phyloP scores from a whole-genome alignment of 2,329 filamentous ascomycete species.

The Colletotrichum graminicola region DNA sequence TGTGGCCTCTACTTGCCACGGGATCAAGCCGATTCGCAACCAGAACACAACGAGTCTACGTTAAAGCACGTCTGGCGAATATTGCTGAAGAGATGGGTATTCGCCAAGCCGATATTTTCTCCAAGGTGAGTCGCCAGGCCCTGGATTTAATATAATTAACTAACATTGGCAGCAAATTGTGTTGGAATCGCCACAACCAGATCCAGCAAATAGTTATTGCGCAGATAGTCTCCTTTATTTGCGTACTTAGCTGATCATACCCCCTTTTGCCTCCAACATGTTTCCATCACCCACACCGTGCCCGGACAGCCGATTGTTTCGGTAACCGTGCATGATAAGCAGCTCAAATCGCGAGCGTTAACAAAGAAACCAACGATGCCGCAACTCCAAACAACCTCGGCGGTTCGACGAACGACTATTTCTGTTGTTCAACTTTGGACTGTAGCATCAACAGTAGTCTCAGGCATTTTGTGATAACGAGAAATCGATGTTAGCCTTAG shows the following conservation, averaged over 20 bases:
- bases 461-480: conserved; percentile 47
- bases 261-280: conserved; percentile 8
- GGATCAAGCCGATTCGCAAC: conserved; percentile 44
- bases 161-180: conserved; percentile 32
- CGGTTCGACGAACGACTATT: conserved; percentile 42
- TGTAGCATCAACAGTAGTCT: conserved; percentile 55
- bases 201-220: conserved; percentile 34
- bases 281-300: neutral
- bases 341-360: neutral
- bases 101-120: conserved; percentile 45
- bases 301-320: neutral
- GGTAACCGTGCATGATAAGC: neutral
- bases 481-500: conserved; percentile 60
- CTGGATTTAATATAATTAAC: neutral
- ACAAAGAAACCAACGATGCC: conserved; percentile 14
- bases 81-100: conserved; percentile 46
- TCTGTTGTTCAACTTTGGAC: conserved; percentile 43
- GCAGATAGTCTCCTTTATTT: conserved; percentile 36
- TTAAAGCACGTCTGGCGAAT: conserved; percentile 42
- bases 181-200: conserved; percentile 25
- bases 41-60: conserved; percentile 41
- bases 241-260: conserved; percentile 33
- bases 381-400: neutral
- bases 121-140: conserved; percentile 32
- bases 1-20: conserved; percentile 45